Base-by-base conservation (phyloP, 148 eudicot species). In the Bassia scoparia region DNA sequence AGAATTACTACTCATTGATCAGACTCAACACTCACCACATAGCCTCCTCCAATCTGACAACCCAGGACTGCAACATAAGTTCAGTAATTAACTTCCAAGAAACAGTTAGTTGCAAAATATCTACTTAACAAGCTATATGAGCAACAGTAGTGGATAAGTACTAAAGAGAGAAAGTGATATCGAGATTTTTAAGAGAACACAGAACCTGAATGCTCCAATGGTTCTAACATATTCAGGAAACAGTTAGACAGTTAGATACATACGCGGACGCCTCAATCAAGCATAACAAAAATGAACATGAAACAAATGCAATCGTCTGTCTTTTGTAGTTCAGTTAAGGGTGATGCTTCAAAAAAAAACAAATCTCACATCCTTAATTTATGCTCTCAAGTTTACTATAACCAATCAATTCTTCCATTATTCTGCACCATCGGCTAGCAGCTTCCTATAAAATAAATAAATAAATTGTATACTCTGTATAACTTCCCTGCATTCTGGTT, bases 51-150 rank as follows among this genome's bases (percentile, higher is more conserved):
- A 74, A n/a, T 24, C 37, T 38, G 75, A 69, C 53, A 79, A 66
- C 27, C 71, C 69, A 35, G 5, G 78, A 74, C 82, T 79, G 78
- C 43, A 69, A 66, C 50, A 55, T n/a, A 50, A 68, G 64, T 67
- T 66, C 49, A 23, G 35, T 60, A 7, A 20, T 41, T 58, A 71
- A 20, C 9, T n/a, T 16, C 60, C 50, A 34, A 16, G 29, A 21
- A 35, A 37, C 7, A 46, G 43, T 5, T 41, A n/a, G 12, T 3
- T n/a, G n/a, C 10, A 18, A 61, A 61, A 4, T 20, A 8, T n/a
- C 66, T 61, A 5, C n/a, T 35, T 63, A 33, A 33, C 12, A 24
- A 52, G 23, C 26, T 17, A 43, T n/a, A 31, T 6, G 23, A 67
- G 12, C 52, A 46, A 73, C 10, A 73, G 17, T 21, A 3, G 31